Conservation (phyloP, 106 monocot species). For the Allium cepa region DNA sequence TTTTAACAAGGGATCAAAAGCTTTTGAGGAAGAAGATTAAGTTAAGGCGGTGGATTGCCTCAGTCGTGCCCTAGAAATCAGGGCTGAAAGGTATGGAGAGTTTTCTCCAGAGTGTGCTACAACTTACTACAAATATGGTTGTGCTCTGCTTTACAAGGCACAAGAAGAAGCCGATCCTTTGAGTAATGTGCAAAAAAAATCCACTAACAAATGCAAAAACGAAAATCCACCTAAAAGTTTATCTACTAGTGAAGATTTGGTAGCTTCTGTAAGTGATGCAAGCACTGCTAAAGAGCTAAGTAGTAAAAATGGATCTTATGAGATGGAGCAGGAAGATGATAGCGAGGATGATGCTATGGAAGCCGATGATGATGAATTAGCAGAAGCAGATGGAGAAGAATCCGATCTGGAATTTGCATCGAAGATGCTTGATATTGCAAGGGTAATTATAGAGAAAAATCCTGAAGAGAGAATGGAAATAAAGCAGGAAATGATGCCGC, state of each 20-base stretch:
- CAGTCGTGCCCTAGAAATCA: constrained; percentile 92
- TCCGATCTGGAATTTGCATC: constrained; percentile 88
- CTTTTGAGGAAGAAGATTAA: constrained; percentile 61
- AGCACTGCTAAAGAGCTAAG: not conserved
- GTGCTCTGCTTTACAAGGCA: constrained; percentile 75
- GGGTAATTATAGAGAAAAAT: constrained; percentile 71
- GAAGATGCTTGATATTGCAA: constrained; percentile 97
- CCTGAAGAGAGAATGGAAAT: constrained; percentile 58
- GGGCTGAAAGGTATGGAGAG: constrained; percentile 76
- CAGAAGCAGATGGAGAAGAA: constrained; percentile 71
- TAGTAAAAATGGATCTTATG: constrained; percentile 23
- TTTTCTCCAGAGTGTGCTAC: constrained; percentile 75
- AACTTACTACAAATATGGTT: constrained; percentile 87
- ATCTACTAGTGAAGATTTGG: constrained; percentile 24
- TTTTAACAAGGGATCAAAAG: constrained; percentile 78
- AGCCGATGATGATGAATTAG: constrained; percentile 47
- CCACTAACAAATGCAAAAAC: no score
- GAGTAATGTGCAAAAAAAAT: constrained; percentile 45
- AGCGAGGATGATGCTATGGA: constrained; percentile 30
- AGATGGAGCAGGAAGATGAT: constrained; percentile 36
- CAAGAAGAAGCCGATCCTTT: constrained; percentile 91
- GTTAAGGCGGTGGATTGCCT: constrained; percentile 76
- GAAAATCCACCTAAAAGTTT: no score
- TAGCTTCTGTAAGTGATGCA: constrained; percentile 15
- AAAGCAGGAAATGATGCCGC: no score